Base-by-base conservation (phyloP, 768 basidiomycete species). In the Pulveroboletus ravenelii region DNA sequence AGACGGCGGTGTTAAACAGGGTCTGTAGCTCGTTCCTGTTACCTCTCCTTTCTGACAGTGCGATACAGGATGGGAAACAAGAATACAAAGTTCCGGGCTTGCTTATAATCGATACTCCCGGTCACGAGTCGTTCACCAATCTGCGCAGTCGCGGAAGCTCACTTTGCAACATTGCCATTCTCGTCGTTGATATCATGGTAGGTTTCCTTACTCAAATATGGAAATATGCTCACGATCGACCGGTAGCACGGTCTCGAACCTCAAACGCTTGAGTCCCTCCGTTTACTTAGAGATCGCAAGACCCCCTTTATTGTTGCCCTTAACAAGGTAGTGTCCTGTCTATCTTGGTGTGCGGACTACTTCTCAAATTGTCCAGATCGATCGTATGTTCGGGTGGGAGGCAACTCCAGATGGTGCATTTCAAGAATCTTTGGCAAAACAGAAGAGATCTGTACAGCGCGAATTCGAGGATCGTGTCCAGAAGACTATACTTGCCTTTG, bases 91-190 rank as follows among this genome's bases (percentile, higher is more conserved):
- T 97, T 53, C 96, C 96, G 32, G 96, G 96, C 68, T 79, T 99
- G 14, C 78, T 99, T 48, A 68, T 99, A 59, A 98, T 99, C 59
- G 96, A 99, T 67, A 99, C 96, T 2, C 96, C 96, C 49, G 96
- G 96, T 49, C 96, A 99, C 82, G 96, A 98, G 72, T 95, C 93
- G 6, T 99, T 99, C 79, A 93, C 93, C 8, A 98, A 98, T 69
- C 70, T 98, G 66, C 90, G 96, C 42, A 84, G 87, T 14, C 88
- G 96, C 65, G 96, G 96, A 65, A 93, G 91, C 55, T 96, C 93
- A 7, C 78, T 99, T 20, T 98, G 95, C 72, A 98, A 99, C 72
- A 98, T 99, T 53, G 96, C 96, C 51, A 93, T 99, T 62, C 82
- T 99, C 44, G 96, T 99, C 52, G 95, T 99, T 30, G 96, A 98